Conservation (phyloP, 2,329 filamentous ascomycete genomes). For the Thelonectria olida region DNA sequence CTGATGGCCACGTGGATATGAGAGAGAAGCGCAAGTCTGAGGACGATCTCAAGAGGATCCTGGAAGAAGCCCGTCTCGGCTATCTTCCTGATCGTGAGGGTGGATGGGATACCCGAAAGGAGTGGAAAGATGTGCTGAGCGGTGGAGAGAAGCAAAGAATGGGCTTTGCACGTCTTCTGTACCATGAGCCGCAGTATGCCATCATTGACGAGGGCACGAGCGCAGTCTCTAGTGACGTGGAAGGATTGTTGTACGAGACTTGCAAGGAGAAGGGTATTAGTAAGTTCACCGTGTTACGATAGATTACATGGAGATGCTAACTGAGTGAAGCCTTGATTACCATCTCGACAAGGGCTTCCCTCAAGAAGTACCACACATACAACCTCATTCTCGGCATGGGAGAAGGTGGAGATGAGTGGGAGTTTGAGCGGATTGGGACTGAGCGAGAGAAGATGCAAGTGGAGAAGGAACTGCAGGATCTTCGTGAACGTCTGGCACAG, state of each 20-base stretch:
- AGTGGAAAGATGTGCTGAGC: slow-evolving; percentile 98
- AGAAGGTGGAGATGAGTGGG: slow-evolving; percentile 85
- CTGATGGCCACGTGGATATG: slow-evolving; percentile 95
- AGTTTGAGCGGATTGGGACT: slow-evolving; percentile 92
- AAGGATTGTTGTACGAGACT: slow-evolving; percentile 90
- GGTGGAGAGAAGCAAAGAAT: slow-evolving; percentile 98
- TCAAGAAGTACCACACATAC: slow-evolving; percentile 96
- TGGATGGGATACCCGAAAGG: slow-evolving; percentile 95
- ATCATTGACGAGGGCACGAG: slow-evolving; percentile 97
- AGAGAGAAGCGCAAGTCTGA: slow-evolving; percentile 81
- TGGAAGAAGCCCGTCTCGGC: slow-evolving; percentile 86
- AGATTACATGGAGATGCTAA: slow-evolving; percentile 27
- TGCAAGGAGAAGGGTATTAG: slow-evolving; percentile 95
- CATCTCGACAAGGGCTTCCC: slow-evolving; percentile 90
- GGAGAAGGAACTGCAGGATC: slow-evolving; percentile 87
- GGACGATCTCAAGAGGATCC: slow-evolving; percentile 76
- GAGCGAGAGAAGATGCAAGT: slow-evolving; percentile 92
- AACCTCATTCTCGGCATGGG: slow-evolving; percentile 87
- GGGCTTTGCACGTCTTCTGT: slow-evolving; percentile 87
- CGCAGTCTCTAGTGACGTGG: slow-evolving; percentile 92
- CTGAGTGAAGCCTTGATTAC: slow-evolving; percentile 79
- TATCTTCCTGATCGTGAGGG: slow-evolving; percentile 93
- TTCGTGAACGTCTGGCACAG: slow-evolving; percentile 80
- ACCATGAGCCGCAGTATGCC: slow-evolving; percentile 94
- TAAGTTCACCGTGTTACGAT: slow-evolving; percentile 56